Conservation (phyloP, 257 asterid species). For the Solanum infundibuliforme region DNA sequence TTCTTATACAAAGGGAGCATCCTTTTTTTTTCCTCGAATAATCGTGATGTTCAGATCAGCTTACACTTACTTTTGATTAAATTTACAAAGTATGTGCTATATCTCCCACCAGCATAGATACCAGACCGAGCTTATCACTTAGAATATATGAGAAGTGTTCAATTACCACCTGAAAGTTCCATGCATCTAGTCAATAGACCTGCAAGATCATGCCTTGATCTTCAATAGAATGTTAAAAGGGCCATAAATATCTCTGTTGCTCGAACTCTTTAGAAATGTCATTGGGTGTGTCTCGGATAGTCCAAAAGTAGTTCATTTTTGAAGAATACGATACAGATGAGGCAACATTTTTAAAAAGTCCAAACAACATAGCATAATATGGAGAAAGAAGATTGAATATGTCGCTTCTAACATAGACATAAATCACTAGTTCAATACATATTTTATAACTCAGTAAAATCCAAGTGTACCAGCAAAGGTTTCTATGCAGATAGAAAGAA, state of each 20-base stretch:
- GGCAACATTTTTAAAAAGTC: not conserved
- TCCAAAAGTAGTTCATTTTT: not conserved
- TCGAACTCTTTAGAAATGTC: not conserved
- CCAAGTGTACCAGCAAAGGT: not conserved
- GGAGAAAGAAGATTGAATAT: not conserved
- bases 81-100: no score
- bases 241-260: not conserved
- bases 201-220: not conserved
- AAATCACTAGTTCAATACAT: not conserved
- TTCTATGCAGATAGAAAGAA: not conserved
- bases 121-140: not conserved
- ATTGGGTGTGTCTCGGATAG: accelerated
- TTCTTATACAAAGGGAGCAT: not conserved
- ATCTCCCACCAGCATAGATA: not conserved
- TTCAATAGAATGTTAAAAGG: not conserved
- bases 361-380: not conserved
- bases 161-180: not conserved
- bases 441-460: not conserved
- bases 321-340: accelerated
- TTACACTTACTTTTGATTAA: no score
- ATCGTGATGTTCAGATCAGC: not conserved
- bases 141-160: not conserved
- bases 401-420: not conserved
- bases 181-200: not conserved
- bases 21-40: not conserved